phyloP scores from a whole-genome alignment of 2,329 filamentous ascomycete species.

The Pleoardoris graminearum region DNA sequence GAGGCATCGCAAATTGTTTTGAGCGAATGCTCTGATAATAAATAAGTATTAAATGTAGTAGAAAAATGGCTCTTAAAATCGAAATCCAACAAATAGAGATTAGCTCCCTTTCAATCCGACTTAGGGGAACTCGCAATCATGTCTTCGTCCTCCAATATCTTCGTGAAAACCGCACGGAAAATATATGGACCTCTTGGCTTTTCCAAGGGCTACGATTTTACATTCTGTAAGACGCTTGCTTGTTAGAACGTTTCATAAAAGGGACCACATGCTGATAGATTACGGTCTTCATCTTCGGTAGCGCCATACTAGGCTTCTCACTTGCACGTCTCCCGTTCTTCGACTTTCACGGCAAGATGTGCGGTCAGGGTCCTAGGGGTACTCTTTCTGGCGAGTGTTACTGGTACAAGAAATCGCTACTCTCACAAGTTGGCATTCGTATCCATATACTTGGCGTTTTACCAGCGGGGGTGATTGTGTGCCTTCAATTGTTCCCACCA shows the following conservation, averaged over 20 bases:
- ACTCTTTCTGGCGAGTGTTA: conserved; percentile 52
- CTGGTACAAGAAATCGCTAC: conserved; percentile 42
- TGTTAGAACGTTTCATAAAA: not conserved
- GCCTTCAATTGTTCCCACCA: conserved; percentile 50
- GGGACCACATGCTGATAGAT: not conserved
- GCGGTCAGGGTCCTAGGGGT: conserved; percentile 15
- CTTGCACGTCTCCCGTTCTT: conserved; percentile 56
- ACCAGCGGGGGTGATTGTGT: conserved; percentile 46
- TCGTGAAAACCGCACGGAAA: not conserved
- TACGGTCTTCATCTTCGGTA: conserved; percentile 11
- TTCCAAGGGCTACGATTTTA: conserved; percentile 60
- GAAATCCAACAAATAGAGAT: no score
- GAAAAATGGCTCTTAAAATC: no score
- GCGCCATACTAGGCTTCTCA: conserved; percentile 37
- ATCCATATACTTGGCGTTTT: conserved; percentile 50
- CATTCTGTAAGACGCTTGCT: conserved; percentile 47
- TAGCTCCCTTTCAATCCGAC: not conserved
- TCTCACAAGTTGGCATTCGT: conserved; percentile 46
- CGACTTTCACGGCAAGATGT: conserved; percentile 46
- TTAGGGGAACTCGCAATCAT: not conserved
- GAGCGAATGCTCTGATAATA: no score
- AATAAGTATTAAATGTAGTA: no score
- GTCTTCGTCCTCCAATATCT: not conserved
- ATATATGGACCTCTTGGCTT: conserved; percentile 56
- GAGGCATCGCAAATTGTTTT: no score